phyloP scores from a whole-genome alignment of 441 rosid species.

The Adansonia gregorii region DNA sequence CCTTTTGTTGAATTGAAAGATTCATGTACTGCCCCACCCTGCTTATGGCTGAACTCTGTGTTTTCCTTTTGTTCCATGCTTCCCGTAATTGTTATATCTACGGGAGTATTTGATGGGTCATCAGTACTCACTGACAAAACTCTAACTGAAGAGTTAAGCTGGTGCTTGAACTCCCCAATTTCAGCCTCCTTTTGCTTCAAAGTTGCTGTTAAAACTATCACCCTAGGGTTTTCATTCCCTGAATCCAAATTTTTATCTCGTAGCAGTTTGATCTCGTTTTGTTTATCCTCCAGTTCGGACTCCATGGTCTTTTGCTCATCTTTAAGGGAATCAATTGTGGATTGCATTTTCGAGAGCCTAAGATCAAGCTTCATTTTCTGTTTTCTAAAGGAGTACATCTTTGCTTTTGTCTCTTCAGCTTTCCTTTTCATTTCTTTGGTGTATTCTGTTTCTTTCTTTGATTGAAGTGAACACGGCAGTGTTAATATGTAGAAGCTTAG shows the following conservation, averaged over 20 bases:
- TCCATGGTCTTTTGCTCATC: slow-evolving; percentile 53
- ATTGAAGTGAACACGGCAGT: neutral
- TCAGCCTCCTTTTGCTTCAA: slow-evolving; percentile 55
- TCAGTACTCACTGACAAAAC: slow-evolving; percentile 36
- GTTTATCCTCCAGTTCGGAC: slow-evolving; percentile 51
- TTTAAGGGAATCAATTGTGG: slow-evolving; percentile 56
- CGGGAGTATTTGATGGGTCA: slow-evolving; percentile 34
- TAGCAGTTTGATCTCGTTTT: slow-evolving; percentile 45
- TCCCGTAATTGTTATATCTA: slow-evolving; percentile 23
- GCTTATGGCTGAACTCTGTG: neutral
- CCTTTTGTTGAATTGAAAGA: slow-evolving; percentile 23
- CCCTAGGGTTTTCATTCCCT: slow-evolving; percentile 26
- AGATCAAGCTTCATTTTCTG: slow-evolving; percentile 54
- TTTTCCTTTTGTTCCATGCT: slow-evolving; percentile 18
- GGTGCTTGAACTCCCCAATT: slow-evolving; percentile 48
- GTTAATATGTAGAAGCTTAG: neutral
- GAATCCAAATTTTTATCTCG: slow-evolving; percentile 29
- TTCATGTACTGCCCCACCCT: slow-evolving; percentile 13
- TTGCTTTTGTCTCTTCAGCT: slow-evolving; percentile 51
- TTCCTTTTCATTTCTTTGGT: slow-evolving; percentile 48
- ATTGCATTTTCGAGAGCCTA: slow-evolving; percentile 53
- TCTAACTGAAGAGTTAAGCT: slow-evolving; percentile 31
- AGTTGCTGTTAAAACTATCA: slow-evolving; percentile 38
- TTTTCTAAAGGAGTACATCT: slow-evolving; percentile 42
- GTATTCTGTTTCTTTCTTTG: slow-evolving; percentile 56